A percentile compares a stretch with the other conserved stretches of the same genome.
Evolutionary conservation across 345 rosid genomes (phyloP).

Genomic region (Heritiera littoralis): DNA sequence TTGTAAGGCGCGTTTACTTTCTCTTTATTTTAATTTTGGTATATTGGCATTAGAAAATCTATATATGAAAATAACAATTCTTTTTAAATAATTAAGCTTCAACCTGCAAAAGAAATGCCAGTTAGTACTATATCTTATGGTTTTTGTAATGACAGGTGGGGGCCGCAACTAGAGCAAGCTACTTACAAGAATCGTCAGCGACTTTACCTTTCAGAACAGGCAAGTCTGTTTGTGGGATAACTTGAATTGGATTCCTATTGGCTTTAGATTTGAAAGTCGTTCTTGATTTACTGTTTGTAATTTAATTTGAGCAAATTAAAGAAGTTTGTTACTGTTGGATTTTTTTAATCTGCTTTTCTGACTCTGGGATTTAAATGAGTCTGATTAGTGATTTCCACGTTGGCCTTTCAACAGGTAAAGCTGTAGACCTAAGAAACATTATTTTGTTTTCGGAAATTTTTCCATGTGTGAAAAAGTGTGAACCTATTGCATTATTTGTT

Average conservation of each 20-base stretch:
- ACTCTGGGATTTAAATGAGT: neutral
- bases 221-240: conserved; percentile 5
- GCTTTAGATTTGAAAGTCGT: neutral
- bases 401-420: neutral
- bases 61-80: too few species aligned
- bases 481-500: neutral
- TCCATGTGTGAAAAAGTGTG: neutral
- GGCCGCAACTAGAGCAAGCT: conserved; percentile 87
- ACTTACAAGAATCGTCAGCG: conserved; percentile 85
- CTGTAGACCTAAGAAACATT: neutral
- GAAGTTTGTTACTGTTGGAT: neutral
- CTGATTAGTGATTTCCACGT: neutral
- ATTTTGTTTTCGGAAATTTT: neutral
- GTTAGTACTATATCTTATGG: neutral
- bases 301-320: neutral
- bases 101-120: neutral
- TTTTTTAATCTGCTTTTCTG: neutral
- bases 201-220: conserved; percentile 86
- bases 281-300: neutral
- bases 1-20: neutral
- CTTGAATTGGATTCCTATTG: neutral
- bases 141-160: conserved; percentile 55
- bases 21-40: neutral
- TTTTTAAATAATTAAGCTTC: neutral
- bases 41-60: neutral